Percentiles rank a stretch among this genome's conserved stretches.
Conservation (phyloP, 225 moss, liverwort and hornwort genomes). For the Pseudoscleropodium purum region DNA sequence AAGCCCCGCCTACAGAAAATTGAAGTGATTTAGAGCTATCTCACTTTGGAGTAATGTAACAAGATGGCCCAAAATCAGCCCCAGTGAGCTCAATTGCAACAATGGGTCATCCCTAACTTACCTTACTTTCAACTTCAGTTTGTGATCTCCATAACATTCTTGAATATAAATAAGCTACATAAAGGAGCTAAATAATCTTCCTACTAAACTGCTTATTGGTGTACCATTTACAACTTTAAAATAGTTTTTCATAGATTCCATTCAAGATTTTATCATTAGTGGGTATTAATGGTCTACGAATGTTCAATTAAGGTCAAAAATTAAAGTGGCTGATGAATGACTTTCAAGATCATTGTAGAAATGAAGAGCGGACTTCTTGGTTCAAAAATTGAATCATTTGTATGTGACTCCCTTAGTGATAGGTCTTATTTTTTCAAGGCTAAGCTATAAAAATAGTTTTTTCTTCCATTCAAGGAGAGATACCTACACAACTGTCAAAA, state of each 20-base stretch:
- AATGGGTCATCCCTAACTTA: no score
- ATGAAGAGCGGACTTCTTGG: neutral
- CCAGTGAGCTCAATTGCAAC: no score
- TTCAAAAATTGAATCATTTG: neutral
- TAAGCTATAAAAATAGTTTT: neutral
- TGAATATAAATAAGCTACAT: no score
- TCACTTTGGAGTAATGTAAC: neutral
- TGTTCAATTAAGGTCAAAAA: neutral
- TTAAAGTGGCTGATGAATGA: neutral
- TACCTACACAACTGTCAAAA: accelerated
- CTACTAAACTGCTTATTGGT: no score
- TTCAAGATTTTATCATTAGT: neutral
- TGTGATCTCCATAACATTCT: no score
- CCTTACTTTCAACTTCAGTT: no score
- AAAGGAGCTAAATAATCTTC: no score
- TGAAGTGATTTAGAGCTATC: neutral
- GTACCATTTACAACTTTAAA: neutral
- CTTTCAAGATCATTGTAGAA: neutral
- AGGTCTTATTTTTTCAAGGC: neutral
- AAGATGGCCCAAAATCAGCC: no score
- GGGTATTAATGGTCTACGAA: accelerated
- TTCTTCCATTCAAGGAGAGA: neutral
- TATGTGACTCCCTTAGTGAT: neutral
- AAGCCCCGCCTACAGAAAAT: neutral
- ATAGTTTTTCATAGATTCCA: neutral